Conservation (phyloP, 2,329 filamentous ascomycete genomes). For the Drechslerella dactyloides region DNA sequence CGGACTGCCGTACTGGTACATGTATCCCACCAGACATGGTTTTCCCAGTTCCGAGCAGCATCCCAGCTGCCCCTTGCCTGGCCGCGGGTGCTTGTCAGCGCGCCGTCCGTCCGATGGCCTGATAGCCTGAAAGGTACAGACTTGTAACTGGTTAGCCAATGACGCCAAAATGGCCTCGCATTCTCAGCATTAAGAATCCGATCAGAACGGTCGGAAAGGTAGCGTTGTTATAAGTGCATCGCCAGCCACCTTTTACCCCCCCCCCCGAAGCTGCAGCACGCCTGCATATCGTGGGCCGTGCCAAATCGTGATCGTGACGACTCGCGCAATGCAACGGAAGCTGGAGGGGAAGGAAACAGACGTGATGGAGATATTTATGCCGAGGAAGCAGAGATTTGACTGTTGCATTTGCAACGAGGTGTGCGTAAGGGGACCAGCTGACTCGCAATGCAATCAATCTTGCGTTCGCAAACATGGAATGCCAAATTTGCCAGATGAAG, state of each 20-base stretch:
- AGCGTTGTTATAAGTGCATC: conserved; percentile 5
- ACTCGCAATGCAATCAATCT: too few relatives aligned
- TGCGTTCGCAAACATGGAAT: too few relatives aligned
- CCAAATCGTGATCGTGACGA: background rate
- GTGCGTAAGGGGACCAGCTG: too few relatives aligned
- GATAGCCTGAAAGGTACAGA: conserved; percentile 11
- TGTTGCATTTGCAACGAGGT: background rate
- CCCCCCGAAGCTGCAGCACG: background rate
- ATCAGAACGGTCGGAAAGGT: conserved; percentile 16
- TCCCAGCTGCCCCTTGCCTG: conserved; percentile 1
- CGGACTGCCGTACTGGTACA: too few relatives aligned
- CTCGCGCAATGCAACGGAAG: conserved; percentile 4
- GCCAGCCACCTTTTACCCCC: conserved; percentile 4
- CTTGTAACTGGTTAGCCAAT: conserved; percentile 23
- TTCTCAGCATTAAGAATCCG: conserved; percentile 20
- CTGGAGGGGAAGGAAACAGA: background rate
- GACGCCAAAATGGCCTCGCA: conserved; percentile 50
- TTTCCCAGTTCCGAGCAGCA: conserved; percentile 22
- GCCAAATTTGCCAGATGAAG: too few relatives aligned
- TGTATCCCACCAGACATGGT: conserved; percentile 14
- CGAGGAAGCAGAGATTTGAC: background rate
- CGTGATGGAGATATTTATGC: background rate
- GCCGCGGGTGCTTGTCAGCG: conserved; percentile 15
- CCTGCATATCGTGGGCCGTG: background rate
- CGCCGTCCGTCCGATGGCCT: conserved; percentile 31